Base-by-base conservation (phyloP, 1,139 yeast species). In the Geotrichum carabidarum region DNA sequence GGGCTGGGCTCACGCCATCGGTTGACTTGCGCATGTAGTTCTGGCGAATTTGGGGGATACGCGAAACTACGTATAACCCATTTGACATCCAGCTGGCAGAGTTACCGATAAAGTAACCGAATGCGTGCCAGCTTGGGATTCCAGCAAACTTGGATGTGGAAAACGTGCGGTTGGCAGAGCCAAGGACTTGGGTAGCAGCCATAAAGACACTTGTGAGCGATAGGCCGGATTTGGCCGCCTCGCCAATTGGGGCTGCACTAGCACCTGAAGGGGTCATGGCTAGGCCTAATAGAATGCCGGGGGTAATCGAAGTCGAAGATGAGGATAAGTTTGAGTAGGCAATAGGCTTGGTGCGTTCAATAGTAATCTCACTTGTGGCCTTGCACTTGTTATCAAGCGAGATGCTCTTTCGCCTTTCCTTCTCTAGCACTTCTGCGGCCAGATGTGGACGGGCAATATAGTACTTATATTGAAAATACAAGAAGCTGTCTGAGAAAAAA, bases 11-110 rank as follows among this genome's bases (percentile, higher is more conserved):
- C 3, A 90, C 75, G 3, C 96, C 96, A n/a, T 83, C 85, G 0
- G 95, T 91, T 8, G 95, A 83, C 63, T 84, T 83, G 48, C 91
- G 72, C 56, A 73, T 65, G 67, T 83, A 82, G 70, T 90, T 90
- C 62, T 85, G 85, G 65, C 78, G 70, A 44, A 90, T 71, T 65
- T 90, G 97, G 0, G 97, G 97, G 49, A 89, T 74, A 58, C 96
- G 76, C 1, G 96, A 87, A 9, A 80, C 70, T 53, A 87, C 78
- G 66, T 90, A 90, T 15, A 87, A 80, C 2, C 72, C 63, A 1
- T 95, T 87, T 62, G 95, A 88, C 5, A 78, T 66, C 95, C 96
- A 91, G 0, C 96, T 91, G 56, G 86, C 74, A 0, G 79, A 56
- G n/a, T 76, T 70, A 0, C 94, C 96, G 32, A 74, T 58, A 12